Evolutionary conservation across 257 asterid species (phyloP), one percentile per base, ranked within the genome.

Genomic region (Avicennia marina): DNA sequence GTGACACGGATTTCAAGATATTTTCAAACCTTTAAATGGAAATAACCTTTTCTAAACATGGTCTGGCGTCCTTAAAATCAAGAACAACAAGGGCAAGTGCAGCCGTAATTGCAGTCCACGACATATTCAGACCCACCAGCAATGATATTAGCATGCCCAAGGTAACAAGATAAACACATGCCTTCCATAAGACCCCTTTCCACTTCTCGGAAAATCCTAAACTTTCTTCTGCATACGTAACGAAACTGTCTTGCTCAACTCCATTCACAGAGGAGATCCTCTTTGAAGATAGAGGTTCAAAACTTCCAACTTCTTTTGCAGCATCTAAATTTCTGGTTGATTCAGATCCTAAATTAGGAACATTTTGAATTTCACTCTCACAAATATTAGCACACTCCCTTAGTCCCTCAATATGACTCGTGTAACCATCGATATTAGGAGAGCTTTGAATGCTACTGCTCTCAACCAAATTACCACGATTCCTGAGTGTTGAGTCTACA

Each of bases 71-170:
- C 80, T 83, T 80, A 32, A 91, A 91, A 74, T 91, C 98, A 59
- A 91, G 89, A 66, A 85, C 87, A 3, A 86, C 77, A 12, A 91
- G 97, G 20, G 87, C 90, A 47, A 91, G 89, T 6, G 98, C 98
- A 46, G 98, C 95, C 19, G 95, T 88, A 25, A 91, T 75, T 3
- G 97, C 91, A 4, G 95, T 80, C 95, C 95, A 88, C 13, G 98
- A 91, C 97, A 91, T 88, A 58, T 91, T 78, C 71, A 91, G 56
- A 11, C 98, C 98, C 42, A 70, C 22, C 21, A 91, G 62, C 78
- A 91, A 63, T 5, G 94, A 53, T 21, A 81, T 55, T 1, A 91
- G 67, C 98, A 91, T 88, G 8, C 97, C 98, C 29, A 86, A 10
- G 2, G 95, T 86, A 25, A 91, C 75, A 8, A 88, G 81, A 73